phyloP scores from a whole-genome alignment of 2,329 filamentous ascomycete genomes.

The Sporothrix inflata region DNA sequence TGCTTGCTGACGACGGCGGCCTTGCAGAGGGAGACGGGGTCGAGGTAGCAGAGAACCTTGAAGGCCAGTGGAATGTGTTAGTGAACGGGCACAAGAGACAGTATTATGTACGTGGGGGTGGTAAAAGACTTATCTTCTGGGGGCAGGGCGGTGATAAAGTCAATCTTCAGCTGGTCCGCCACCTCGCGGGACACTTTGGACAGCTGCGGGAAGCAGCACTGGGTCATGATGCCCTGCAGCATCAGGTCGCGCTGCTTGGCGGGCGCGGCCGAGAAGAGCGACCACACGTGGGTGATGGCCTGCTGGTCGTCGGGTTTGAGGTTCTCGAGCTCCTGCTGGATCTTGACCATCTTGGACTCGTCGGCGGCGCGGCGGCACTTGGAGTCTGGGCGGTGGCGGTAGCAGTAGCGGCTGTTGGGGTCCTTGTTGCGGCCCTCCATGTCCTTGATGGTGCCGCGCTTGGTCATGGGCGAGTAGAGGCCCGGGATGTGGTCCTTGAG shows the following conservation, averaged over 20 bases:
- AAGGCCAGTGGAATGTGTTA: conserved; percentile 64
- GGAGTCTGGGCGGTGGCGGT: conserved; percentile 89
- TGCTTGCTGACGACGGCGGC: conserved; percentile 89
- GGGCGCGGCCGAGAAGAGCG: conserved; percentile 92
- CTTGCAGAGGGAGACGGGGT: conserved; percentile 93
- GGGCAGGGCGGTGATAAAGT: conserved; percentile 88
- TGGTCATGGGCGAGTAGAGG: conserved; percentile 80
- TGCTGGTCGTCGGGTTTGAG: conserved; percentile 86
- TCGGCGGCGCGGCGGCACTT: conserved; percentile 93
- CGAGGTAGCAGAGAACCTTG: conserved; percentile 89
- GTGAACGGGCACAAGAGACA: neutral
- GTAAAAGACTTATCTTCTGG: conserved; percentile 56
- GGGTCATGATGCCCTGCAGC: conserved; percentile 92
- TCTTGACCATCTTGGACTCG: conserved; percentile 92
- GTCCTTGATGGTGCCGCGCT: conserved; percentile 51
- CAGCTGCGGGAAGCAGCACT: conserved; percentile 96
- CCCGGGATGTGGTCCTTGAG: conserved; percentile 87
- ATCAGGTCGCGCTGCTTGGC: conserved; percentile 93
- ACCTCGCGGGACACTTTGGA: conserved; percentile 90
- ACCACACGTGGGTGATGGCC: conserved; percentile 97
- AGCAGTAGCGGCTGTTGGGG: conserved; percentile 89
- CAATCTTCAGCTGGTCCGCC: conserved; percentile 94
- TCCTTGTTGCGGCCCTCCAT: conserved; percentile 50
- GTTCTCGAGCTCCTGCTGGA: conserved; percentile 85
- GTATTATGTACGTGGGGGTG: neutral